Conservation (phyloP, 176 grass and related monocot genomes). For the Zizania latifolia region DNA sequence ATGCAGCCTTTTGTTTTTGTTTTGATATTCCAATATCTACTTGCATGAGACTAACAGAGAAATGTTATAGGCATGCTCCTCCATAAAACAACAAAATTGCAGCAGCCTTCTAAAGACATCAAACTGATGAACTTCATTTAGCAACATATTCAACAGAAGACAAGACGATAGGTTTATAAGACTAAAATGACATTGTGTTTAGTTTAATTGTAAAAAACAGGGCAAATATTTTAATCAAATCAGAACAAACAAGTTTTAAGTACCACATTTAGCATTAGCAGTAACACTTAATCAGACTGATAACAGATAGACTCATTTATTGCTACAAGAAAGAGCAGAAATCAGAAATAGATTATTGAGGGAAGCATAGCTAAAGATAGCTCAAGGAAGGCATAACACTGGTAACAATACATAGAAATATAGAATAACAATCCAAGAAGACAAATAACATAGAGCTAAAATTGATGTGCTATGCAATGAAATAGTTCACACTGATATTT, state of each 20-base stretch:
- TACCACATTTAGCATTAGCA: neutral
- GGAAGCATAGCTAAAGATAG: neutral
- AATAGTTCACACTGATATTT: neutral
- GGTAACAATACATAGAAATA: neutral
- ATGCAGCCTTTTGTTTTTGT: neutral
- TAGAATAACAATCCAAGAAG: neutral
- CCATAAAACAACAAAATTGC: neutral
- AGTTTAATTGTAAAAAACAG: neutral
- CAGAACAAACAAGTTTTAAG: neutral
- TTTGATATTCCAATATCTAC: neutral
- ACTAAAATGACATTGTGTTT: neutral
- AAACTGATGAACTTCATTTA: neutral
- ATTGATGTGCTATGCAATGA: neutral
- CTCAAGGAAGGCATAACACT: neutral
- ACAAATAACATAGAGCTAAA: neutral
- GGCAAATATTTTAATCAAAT: neutral
- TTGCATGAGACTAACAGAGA: neutral
- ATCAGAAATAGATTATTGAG: neutral
- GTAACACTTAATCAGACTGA: neutral
- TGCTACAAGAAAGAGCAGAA: slow-evolving; percentile 12
- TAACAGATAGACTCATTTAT: neutral
- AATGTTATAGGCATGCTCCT: neutral
- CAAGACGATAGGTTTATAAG: neutral
- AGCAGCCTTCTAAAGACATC: neutral
- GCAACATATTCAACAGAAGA: neutral